Percentiles rank a stretch among this genome's conserved stretches.
These are phyloP conservation scores for Entomophthora muscae DNA, from an alignment of 371 early-diverging fungal species.

Conservation along the genomic window DNA sequence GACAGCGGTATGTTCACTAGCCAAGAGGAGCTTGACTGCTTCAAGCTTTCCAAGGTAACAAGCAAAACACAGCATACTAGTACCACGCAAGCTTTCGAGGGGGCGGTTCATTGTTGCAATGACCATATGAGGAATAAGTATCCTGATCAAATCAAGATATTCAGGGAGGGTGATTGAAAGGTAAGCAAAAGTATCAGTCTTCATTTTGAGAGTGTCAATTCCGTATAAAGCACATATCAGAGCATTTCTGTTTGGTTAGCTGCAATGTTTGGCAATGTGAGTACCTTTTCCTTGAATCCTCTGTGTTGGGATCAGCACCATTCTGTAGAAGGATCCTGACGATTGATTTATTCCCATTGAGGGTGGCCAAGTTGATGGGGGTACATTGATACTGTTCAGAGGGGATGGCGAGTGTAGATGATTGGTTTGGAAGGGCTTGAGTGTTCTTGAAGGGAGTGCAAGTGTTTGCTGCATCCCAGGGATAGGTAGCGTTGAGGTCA, in stretches of 20 bases:
- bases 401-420: neutral
- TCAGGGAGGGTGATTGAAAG: slow-evolving; percentile 31
- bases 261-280: neutral
- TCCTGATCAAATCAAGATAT: slow-evolving; percentile 35
- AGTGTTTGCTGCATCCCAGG: neutral
- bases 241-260: slow-evolving; percentile 25
- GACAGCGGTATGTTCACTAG: slow-evolving; percentile 41
- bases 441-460: neutral
- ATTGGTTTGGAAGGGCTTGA: no score
- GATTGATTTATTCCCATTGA: slow-evolving; percentile 41
- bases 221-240: slow-evolving; percentile 35
- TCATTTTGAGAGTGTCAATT: slow-evolving; percentile 33
- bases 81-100: slow-evolving; percentile 44
- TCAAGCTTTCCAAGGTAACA: slow-evolving; percentile 49
- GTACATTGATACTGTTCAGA: slow-evolving; percentile 11
- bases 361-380: slow-evolving; percentile 43
- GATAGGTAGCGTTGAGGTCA: neutral
- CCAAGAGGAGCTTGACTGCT: slow-evolving; percentile 34
- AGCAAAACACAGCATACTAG: slow-evolving; percentile 53
- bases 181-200: slow-evolving; percentile 32
- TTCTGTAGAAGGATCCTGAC: slow-evolving; percentile 30
- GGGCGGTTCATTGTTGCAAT: slow-evolving; percentile 36
- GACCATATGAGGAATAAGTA: slow-evolving; percentile 30
- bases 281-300: slow-evolving; percentile 46
- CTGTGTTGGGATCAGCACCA: slow-evolving; percentile 37